Percentiles rank a stretch among this genome's conserved stretches.
phyloP scores from a whole-genome alignment of 1,284 basidiomycete genomes.

The Naganishia liquefaciens region DNA sequence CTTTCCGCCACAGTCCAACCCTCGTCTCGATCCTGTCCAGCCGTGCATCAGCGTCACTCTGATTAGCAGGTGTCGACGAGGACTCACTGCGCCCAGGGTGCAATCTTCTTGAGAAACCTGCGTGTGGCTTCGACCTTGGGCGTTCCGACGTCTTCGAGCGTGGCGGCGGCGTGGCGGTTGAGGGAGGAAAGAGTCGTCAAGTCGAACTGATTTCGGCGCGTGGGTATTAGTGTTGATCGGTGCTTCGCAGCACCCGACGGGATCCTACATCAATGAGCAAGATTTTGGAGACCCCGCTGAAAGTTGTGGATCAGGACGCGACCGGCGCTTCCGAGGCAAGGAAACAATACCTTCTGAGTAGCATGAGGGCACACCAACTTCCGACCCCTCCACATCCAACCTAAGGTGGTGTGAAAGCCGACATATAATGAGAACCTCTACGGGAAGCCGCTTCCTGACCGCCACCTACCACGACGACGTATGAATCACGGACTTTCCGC shows the following conservation, averaged over 20 bases:
- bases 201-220: slow-evolving; percentile 73
- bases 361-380: slow-evolving; percentile 92
- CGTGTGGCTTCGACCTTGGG: slow-evolving; percentile 86
- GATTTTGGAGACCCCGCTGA: slow-evolving; percentile 54
- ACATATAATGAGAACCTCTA: not conserved
- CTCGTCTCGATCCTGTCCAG: slow-evolving; percentile 78
- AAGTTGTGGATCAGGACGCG: not conserved
- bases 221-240: not conserved
- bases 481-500: slow-evolving; percentile 70
- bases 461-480: slow-evolving; percentile 66
- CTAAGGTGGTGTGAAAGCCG: not conserved
- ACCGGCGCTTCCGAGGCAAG: not conserved
- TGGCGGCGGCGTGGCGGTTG: slow-evolving; percentile 93
- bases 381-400: slow-evolving; percentile 97
- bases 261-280: slow-evolving; percentile 55
- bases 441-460: not conserved
- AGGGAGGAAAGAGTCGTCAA: slow-evolving; percentile 88
- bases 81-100: slow-evolving; percentile 58
- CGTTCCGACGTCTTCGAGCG: slow-evolving; percentile 84
- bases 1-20: slow-evolving; percentile 79
- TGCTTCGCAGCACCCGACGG: no score
- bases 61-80: not conserved
- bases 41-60: slow-evolving; percentile 50
- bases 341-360: slow-evolving; percentile 62
- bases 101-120: slow-evolving; percentile 69